Percentiles rank a stretch among this genome's conserved stretches.
Conservation (phyloP, 164 flowering plant species). For the Dillenia turbinata region DNA sequence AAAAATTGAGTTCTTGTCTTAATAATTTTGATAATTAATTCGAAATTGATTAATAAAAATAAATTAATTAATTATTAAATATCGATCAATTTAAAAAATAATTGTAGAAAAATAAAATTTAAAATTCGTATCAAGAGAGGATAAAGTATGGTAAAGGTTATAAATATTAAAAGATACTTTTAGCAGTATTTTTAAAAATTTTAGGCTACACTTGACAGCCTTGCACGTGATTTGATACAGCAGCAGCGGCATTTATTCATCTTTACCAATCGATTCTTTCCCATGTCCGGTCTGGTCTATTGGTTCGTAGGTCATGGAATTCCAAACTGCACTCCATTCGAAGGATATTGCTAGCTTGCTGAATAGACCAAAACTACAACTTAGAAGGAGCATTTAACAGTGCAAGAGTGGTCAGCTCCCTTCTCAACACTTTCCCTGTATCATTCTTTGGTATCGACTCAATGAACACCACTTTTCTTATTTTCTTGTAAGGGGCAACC, state of each 20-base stretch:
- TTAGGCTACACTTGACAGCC: too few species aligned
- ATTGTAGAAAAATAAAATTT: too few species aligned
- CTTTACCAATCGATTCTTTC: conserved; percentile 81
- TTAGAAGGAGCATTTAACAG: conserved; percentile 9
- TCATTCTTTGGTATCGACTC: conserved; percentile 41
- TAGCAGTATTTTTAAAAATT: too few species aligned
- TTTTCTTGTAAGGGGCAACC: conserved; percentile 64
- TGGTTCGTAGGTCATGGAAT: conserved; percentile 83
- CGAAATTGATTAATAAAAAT: too few species aligned
- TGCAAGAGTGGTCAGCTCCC: conserved; percentile 22
- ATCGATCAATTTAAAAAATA: too few species aligned
- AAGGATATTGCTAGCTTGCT: conserved; percentile 8
- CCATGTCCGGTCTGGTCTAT: conserved; percentile 60
- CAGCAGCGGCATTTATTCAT: conserved; percentile 24
- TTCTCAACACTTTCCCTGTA: conserved; percentile 48
- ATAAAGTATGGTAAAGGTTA: too few species aligned
- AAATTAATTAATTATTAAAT: too few species aligned
- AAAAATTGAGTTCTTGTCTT: too few species aligned
- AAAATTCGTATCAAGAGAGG: too few species aligned
- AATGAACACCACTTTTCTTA: conserved; percentile 40
- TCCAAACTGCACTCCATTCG: conserved; percentile 88
- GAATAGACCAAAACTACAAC: conserved; percentile 4
- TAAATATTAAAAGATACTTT: too few species aligned
- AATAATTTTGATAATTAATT: too few species aligned
- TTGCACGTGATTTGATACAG: too few species aligned